A percentile compares a stretch with the other conserved stretches of the same genome.
phyloP scores from a whole-genome alignment of 176 grass and related monocot genomes.

The Cocos nucifera region DNA sequence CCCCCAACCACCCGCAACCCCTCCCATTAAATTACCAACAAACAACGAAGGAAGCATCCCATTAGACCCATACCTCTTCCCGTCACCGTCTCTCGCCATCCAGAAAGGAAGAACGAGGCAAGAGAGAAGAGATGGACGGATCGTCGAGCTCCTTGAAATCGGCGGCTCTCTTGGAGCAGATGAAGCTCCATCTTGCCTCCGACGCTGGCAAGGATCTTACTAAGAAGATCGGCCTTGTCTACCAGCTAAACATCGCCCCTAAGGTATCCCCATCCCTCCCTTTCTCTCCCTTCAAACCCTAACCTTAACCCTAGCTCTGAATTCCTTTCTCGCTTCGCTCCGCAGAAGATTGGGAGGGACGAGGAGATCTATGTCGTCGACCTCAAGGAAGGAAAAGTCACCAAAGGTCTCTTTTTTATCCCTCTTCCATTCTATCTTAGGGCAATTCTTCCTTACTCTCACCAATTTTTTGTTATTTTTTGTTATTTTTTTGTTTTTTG shows the following conservation, averaged over 20 bases:
- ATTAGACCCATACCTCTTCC: too few species aligned
- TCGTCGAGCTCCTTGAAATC: conserved; percentile 49
- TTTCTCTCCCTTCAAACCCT: neutral
- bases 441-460: neutral
- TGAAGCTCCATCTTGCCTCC: conserved; percentile 60
- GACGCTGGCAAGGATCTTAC: conserved; percentile 52
- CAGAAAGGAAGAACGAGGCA: too few species aligned
- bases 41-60: too few species aligned
- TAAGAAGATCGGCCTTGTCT: conserved; percentile 71
- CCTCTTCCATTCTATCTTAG: neutral
- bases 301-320: neutral
- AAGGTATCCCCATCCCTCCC: conserved; percentile 27
- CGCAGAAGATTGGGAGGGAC: conserved; percentile 64
- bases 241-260: conserved; percentile 81
- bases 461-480: too few species aligned
- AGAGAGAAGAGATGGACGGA: conserved; percentile 35
- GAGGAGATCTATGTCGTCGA: conserved; percentile 91
- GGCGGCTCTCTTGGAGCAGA: conserved; percentile 54
- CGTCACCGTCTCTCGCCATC: too few species aligned
- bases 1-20: too few species aligned
- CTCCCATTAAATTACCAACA: too few species aligned
- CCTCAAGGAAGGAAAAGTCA: conserved; percentile 80
- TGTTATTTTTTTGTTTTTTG: too few species aligned
- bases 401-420: conserved; percentile 36
- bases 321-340: neutral